Evolutionary conservation across 2,329 filamentous ascomycete genomes (phyloP), one percentile per base, ranked within the genome.

Genomic region (Fusarium ramigenum): DNA sequence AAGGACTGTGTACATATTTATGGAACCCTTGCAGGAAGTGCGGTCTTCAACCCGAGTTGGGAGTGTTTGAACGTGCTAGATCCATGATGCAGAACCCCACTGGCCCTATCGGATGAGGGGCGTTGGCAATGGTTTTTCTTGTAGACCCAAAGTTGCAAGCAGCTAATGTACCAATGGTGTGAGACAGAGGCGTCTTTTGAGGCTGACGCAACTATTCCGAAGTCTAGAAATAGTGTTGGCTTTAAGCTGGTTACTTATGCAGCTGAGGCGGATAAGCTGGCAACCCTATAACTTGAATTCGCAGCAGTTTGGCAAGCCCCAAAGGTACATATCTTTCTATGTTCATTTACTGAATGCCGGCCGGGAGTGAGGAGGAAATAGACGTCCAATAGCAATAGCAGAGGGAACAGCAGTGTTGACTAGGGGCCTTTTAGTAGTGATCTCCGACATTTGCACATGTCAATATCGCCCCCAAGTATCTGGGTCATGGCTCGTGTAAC

Each of bases 1-100:
- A 53, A 42, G 59, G 34, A 67, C 46, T 66, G 60, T 47, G 34
- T 36, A 32, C 28, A 37, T 58, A 70, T 66, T 69, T 69, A 69
- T 69, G 60, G 59, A 69, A 65, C 59, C 61, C 60, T 67, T 49
- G 58, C 16, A 18, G 37, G 30, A 47, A 46, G 34, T 28, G 57
- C 60, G 60, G 60, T 37, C 16, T 63, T 68, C 63, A 42, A 40
- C 32, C 66, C 66, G 46, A 64, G 34, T 69, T 57, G 30, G 65
- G 50, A 18, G n/a, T 69, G 60, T 46, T 39, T 69, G 21, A 32
- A 54, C n/a, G 21, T 59, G 52, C 50, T 43, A 46, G 25, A 37
- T 59, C 42, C 37, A 69, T 50, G 42, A 46, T 42, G 49, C 15
- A 25, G 34, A 44, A 39, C 60, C 54, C 59, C 66, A 43, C 66